Conservation (phyloP, 495 filamentous ascomycete genomes). For the Penicillium daleae region DNA sequence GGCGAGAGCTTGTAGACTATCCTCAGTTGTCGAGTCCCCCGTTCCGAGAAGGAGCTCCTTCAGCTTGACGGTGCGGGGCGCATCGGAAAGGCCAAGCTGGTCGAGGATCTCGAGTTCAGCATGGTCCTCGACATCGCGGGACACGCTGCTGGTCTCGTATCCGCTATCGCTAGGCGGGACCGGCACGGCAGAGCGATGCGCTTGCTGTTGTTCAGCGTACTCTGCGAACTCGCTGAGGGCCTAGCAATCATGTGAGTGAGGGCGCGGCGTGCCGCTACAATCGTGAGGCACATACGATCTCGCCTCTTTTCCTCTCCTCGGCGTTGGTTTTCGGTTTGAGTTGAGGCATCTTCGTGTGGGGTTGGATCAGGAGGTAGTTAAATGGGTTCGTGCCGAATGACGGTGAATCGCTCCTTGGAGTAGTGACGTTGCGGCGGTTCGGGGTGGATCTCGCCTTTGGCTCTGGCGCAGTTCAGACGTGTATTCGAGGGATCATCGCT, state of each 20-base stretch:
- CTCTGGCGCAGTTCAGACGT: slow-evolving; percentile 36
- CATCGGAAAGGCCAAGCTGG: slow-evolving; percentile 78
- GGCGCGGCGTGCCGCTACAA: neutral
- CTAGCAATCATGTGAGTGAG: slow-evolving; percentile 44
- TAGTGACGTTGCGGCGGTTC: slow-evolving; percentile 32
- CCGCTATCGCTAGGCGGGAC: slow-evolving; percentile 48
- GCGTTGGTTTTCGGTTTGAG: slow-evolving; percentile 59
- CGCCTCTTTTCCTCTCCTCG: slow-evolving; percentile 83
- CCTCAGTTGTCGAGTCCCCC: slow-evolving; percentile 56
- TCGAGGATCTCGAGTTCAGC: slow-evolving; percentile 92
- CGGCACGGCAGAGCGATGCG: slow-evolving; percentile 55
- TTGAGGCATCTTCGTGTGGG: slow-evolving; percentile 36
- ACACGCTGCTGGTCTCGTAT: slow-evolving; percentile 40
- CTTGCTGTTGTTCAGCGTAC: slow-evolving; percentile 94
- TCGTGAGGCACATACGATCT: slow-evolving; percentile 61
- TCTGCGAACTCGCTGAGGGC: slow-evolving; percentile 97
- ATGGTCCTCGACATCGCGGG: slow-evolving; percentile 67
- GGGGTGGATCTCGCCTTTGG: slow-evolving; percentile 17
- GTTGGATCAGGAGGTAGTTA: slow-evolving; percentile 3
- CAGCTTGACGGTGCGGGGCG: slow-evolving; percentile 66
- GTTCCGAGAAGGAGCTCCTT: slow-evolving; percentile 76
- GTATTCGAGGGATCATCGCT: slow-evolving; percentile 57
- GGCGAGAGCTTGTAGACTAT: slow-evolving; percentile 62
- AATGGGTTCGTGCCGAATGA: slow-evolving; percentile 15
- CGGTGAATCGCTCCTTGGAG: slow-evolving; percentile 17